Evolutionary conservation across 495 filamentous ascomycete genomes (phyloP).

Genomic region (Tuber indicum): DNA sequence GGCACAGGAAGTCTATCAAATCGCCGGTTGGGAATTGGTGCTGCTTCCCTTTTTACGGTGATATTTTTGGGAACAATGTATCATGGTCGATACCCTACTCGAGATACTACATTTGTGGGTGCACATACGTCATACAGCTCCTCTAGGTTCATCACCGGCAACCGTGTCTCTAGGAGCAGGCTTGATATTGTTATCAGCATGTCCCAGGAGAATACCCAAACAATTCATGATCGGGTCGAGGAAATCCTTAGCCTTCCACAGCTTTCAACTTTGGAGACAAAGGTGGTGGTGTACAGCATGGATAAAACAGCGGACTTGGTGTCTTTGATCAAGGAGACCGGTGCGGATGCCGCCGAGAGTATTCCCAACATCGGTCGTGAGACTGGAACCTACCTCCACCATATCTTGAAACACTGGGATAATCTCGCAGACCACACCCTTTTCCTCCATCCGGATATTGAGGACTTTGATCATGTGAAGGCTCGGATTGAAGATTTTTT

Average conservation of each 20-base stretch:
- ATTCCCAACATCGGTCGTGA: slow-evolving; percentile 46
- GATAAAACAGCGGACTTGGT: slow-evolving; percentile 31
- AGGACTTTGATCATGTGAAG: slow-evolving; percentile 43
- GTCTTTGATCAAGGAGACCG: slow-evolving; percentile 30
- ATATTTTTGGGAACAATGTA: slow-evolving; percentile 13
- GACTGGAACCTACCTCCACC: slow-evolving; percentile 47
- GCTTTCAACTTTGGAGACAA: slow-evolving; percentile 31
- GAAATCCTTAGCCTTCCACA: slow-evolving; percentile 30
- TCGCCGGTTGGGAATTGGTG: slow-evolving; percentile 7
- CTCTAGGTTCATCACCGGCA: neutral
- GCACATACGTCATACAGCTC: slow-evolving; percentile 8
- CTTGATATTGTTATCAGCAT: slow-evolving; percentile 46
- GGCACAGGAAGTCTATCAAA: slow-evolving; percentile 3
- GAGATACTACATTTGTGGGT: neutral
- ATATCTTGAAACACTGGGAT: slow-evolving; percentile 47
- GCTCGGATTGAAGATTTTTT: slow-evolving; percentile 45
- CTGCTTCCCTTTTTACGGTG: slow-evolving; percentile 14
- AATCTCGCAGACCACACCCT: slow-evolving; percentile 46
- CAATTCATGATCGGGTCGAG: slow-evolving; percentile 23
- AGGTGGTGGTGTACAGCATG: slow-evolving; percentile 45
- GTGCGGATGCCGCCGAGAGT: slow-evolving; percentile 40
- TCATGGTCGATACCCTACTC: slow-evolving; percentile 16
- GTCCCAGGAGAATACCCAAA: slow-evolving; percentile 42
- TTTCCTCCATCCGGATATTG: slow-evolving; percentile 48
- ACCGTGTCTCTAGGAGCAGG: neutral